A percentile compares a stretch with the other conserved stretches of the same genome.
These are phyloP conservation scores for Spongispora temasekensis DNA, from an alignment of 1,284 basidiomycete genomes.

Conservation along the genomic window DNA sequence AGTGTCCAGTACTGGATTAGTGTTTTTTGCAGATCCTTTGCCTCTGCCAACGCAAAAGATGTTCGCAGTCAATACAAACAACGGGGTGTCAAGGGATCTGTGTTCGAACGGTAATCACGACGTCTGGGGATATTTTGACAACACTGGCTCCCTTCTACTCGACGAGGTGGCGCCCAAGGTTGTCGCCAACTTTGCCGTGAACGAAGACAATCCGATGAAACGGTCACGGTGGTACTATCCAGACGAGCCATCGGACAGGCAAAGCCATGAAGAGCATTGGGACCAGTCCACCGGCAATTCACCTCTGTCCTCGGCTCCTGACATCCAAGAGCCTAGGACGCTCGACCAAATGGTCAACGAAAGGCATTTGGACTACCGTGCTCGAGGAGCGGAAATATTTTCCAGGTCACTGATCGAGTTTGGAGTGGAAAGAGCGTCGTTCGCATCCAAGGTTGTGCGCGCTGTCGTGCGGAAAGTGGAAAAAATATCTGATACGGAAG, in stretches of 20 bases:
- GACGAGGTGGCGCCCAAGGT: constrained; percentile 1
- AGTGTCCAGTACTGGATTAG: constrained; percentile 6
- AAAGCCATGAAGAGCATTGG: not conserved
- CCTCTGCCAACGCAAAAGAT: constrained; percentile 25
- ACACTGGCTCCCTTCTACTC: not conserved
- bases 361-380: constrained; percentile 24
- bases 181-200: not conserved
- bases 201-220: not conserved
- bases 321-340: constrained; percentile 7
- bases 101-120: constrained; percentile 1
- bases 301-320: constrained; percentile 11
- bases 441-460: constrained; percentile 25
- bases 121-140: constrained; percentile 3
- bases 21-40: constrained; percentile 17
- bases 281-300: not conserved
- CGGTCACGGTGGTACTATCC: not conserved
- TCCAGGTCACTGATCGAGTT: constrained; percentile 22
- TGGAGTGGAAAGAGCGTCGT: constrained; percentile 12
- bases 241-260: not conserved
- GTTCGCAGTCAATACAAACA: constrained; percentile 4
- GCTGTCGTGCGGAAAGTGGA: constrained; percentile 14
- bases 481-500: constrained; percentile 15
- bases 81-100: not conserved
- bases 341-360: constrained; percentile 10
- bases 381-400: constrained; percentile 20